phyloP scores from a whole-genome alignment of 2,329 filamentous ascomycete genomes.

The Cercospora sesami region DNA sequence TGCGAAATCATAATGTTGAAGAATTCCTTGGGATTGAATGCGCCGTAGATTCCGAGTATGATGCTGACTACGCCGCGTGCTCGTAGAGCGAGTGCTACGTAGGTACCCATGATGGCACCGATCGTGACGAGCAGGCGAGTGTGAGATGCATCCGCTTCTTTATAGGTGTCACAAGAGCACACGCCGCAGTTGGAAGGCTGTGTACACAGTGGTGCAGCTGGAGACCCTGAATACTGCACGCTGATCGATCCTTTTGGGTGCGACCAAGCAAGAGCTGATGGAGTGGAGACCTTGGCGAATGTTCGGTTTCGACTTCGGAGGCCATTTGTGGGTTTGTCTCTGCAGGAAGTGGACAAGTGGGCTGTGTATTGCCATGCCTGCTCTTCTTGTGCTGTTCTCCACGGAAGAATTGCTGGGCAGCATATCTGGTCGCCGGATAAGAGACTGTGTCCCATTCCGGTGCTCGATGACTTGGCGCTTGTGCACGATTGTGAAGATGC shows the following conservation, averaged over 20 bases:
- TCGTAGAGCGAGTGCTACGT: not conserved
- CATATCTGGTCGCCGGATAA: not conserved
- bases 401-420: not conserved
- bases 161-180: not conserved
- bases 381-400: not conserved
- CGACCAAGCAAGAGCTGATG: not conserved
- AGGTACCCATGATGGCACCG: not conserved
- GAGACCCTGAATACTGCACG: not conserved
- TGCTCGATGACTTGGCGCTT: no score
- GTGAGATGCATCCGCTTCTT: not conserved
- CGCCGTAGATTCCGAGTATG: not conserved
- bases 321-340: not conserved
- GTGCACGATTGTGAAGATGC: not conserved
- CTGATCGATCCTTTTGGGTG: not conserved
- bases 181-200: not conserved
- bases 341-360: not conserved
- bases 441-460: no score
- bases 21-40: not conserved
- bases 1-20: not conserved
- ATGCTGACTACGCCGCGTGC: not conserved
- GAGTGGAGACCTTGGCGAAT: not conserved
- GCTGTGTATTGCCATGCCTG: not conserved
- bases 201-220: not conserved
- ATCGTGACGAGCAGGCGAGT: not conserved
- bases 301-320: not conserved